Evolutionary conservation across 768 basidiomycete species (phyloP).

Genomic region (Phylloporus sp.): DNA sequence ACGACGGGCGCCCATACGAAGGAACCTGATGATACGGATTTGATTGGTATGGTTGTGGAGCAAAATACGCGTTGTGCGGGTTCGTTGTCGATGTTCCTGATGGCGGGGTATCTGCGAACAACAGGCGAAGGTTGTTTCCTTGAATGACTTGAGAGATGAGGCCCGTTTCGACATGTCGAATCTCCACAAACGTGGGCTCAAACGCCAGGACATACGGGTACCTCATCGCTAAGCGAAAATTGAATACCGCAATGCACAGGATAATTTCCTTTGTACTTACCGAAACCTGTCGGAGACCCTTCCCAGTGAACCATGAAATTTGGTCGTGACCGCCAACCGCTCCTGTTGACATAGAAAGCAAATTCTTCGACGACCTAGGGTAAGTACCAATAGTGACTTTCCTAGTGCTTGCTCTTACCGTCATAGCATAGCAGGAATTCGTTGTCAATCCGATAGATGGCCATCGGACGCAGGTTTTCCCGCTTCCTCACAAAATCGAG

Average conservation of each 20-base stretch:
- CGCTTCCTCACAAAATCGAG: constrained; percentile 91
- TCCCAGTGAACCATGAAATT: constrained; percentile 98
- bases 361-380: constrained; percentile 59
- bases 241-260: background rate
- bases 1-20: constrained; percentile 24
- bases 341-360: constrained; percentile 98
- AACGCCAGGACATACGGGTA: constrained; percentile 97
- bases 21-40: constrained; percentile 31
- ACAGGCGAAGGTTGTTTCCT: constrained; percentile 79
- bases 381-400: constrained; percentile 4
- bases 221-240: constrained; percentile 63
- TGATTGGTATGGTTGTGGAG: constrained; percentile 24
- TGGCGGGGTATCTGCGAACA: constrained; percentile 92
- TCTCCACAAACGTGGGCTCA: constrained; percentile 94
- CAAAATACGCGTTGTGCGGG: constrained; percentile 33
- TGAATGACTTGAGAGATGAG: constrained; percentile 91
- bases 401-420: constrained; percentile 47
- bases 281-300: constrained; percentile 89
- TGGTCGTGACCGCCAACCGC: constrained; percentile 82
- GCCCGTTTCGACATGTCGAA: constrained; percentile 92
- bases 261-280: constrained; percentile 43
- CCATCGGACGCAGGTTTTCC: constrained; percentile 87
- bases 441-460: constrained; percentile 94
- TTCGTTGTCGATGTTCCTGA: constrained; percentile 64
- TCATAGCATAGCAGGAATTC: constrained; percentile 98